Conservation (phyloP, 116 monocot species). For the Posidonia oceanica region DNA sequence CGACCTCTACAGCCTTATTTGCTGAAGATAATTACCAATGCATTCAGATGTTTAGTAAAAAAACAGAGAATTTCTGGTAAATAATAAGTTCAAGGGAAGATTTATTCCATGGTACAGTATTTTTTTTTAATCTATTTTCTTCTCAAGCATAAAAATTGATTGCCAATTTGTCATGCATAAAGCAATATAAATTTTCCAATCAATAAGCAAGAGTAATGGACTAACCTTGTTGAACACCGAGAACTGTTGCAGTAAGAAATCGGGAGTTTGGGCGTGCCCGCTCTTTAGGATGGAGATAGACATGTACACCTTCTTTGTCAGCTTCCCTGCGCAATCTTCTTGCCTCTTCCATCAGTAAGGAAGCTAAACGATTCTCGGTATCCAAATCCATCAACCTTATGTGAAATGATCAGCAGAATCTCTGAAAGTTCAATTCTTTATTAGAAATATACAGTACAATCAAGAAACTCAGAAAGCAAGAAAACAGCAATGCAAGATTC, state of each 20-base stretch:
- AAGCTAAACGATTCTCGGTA: constrained; percentile 83
- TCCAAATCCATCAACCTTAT: constrained; percentile 59
- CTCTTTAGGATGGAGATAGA: constrained; percentile 66
- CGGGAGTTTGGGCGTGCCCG: constrained; percentile 63
- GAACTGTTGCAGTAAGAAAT: constrained; percentile 74
- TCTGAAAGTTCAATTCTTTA: no score
- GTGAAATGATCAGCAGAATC: no score
- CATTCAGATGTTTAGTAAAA: background rate
- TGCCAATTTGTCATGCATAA: no score
- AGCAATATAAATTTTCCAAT: no score
- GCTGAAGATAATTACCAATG: constrained; percentile 26
- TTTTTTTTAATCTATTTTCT: no score
- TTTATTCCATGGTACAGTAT: no score
- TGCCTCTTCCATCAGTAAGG: constrained; percentile 85
- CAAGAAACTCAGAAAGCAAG: no score
- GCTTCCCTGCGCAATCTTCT: constrained; percentile 55
- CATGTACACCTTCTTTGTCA: constrained; percentile 83
- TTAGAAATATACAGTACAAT: no score
- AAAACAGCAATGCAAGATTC: no score
- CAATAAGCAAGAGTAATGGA: background rate
- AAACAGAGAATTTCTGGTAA: background rate
- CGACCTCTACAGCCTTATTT: constrained; percentile 69
- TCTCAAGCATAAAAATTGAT: no score
- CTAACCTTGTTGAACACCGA: constrained; percentile 69
- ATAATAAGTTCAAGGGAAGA: no score